Base-by-base conservation (phyloP, 345 rosid genomes). In the Microthlaspi erraticum region DNA sequence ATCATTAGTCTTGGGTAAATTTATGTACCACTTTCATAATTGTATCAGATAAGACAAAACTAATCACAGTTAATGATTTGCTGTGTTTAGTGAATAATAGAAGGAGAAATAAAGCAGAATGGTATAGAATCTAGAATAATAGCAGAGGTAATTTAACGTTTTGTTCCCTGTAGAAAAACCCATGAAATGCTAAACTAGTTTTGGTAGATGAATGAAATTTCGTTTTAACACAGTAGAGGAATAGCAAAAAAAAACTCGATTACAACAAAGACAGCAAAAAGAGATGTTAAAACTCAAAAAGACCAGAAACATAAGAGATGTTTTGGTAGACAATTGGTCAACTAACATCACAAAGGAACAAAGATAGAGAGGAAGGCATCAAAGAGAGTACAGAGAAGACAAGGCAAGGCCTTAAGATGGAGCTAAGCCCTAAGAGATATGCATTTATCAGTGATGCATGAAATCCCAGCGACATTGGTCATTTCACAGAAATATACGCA, bases 1-100 rank as follows among this genome's bases (percentile, higher is more conserved):
- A 48, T 62, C 48, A 20, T 53, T 7, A 71, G 44, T 70, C 51
- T 70, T 59, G 32, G 11, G 20, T 70, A 16, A 5, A 23, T 56
- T 4, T 37, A 14, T 23, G 8, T 32, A 34, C 19, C 33, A 45
- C 44, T 55, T 55, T 29, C 52, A 23, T 49, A 14, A 20, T 13
- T 65, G 49, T 64, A 8, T 1, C 45, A 19, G 2, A 18, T 37
- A 39, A 39, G 23, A 64, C 58, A n/a, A 50, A 36, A 31, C 44
- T 64, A n/a, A 64, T 50, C 70, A 10, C 48, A 49, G 0, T 36
- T 64, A 2, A 63, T 58, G 63, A 45, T 23, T 33, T 33, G 43
- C 5, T 46, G 13, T 63, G 54, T 31, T 44, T 42, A 42, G 65
- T 26, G 20, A 4, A 52, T 26, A 26, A 9, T 11, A 36, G 42